Base-by-base conservation (phyloP, 345 rosid species). In the Pseudoturritis turrita region DNA sequence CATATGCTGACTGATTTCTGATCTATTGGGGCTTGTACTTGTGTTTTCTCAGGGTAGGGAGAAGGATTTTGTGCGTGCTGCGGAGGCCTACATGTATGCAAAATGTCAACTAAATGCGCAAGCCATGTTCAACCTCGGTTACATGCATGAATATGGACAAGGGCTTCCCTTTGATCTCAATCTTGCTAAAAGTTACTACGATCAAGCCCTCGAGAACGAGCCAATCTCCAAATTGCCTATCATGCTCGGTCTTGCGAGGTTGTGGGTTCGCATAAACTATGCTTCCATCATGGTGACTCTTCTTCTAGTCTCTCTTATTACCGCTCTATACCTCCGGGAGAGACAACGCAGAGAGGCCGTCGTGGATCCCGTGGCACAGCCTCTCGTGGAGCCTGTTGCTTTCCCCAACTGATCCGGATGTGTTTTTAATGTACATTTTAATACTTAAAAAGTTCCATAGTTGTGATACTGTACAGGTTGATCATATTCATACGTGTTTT, bases 101-200 rank as follows among this genome's bases (percentile, higher is more conserved):
- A 91, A 83, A 80, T 85, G 89, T 62, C 96, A 87, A 74, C 74
- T 86, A 14, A 95, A 95, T 67, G 89, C 96, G 0, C 96, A 91
- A 77, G 91, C 99, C 12, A 82, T 91, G 96, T 95, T 95, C 86
- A 91, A 95, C 80, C 96, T 91, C 10, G 96, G 99, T 0, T 91
- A 91, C 83, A 95, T 95, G 99, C 90, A 94, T 68, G 97, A 94
- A 57, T 90, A 91, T 79, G 96, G 97, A 54, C 85, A 79, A 77
- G 96, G 99, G 19, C 87, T 89, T 78, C 96, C 96, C 11, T 76
- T 79, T 49, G 97, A 91, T 80, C 96, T 94, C 78, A 87, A 94
- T 80, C 90, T 94, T 37, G 97, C 99, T 41, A 89, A 91, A 65
- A 84, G 98, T 17, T 89, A 91, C 79, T 94, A 94, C 79, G 93